Base-by-base conservation (phyloP, 441 rosid species). In the Pelargonium fulgidum region DNA sequence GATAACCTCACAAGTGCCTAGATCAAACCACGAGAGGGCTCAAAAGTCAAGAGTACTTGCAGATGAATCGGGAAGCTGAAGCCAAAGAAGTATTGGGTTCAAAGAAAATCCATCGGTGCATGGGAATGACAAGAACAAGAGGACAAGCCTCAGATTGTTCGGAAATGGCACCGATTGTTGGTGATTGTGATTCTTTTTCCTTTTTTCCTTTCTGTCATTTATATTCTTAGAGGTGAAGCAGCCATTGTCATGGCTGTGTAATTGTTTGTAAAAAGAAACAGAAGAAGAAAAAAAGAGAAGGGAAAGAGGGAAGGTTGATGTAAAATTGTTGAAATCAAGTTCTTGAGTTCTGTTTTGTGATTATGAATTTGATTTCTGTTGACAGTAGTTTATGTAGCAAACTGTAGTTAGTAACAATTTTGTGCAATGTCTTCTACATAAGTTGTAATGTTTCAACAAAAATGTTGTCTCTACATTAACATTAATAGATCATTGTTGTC, bases 121-220 rank as follows among this genome's bases (percentile, higher is more conserved):
- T 39, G 4, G 16, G 36, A 42, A 42, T 76, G 73, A 70, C 72
- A 10, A 67, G 52, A 64, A 71, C 48, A 8, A 33, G 44, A 54
- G 50, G 77, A 69, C 68, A 66, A 65, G 72, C 16, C 41, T 26
- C 62, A 29, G 70, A 73, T 29, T 68, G 39, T 66, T 67, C 3
- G 72, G 77, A 29, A 63, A 65, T 45, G 12, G 66, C 75, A 77
- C 56, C 65, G 20, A 69, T 64, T 52, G 73, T 72, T 73, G 77
- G 74, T 66, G 70, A 81, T 73, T 83, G 67, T 78, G 81, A 78
- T 86, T 83, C 82, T 78, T 79, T 81, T 66, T 42, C 63, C 65
- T 72, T 72, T n/a, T 62, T 66, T 70, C 16, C 3, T 44, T 56
- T 70, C 19, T 29, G 14, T 48, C 73, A 64, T 62, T 68, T 50